Conservation (phyloP, 306 rosid species). For the Ammopiptanthus mongolicus region DNA sequence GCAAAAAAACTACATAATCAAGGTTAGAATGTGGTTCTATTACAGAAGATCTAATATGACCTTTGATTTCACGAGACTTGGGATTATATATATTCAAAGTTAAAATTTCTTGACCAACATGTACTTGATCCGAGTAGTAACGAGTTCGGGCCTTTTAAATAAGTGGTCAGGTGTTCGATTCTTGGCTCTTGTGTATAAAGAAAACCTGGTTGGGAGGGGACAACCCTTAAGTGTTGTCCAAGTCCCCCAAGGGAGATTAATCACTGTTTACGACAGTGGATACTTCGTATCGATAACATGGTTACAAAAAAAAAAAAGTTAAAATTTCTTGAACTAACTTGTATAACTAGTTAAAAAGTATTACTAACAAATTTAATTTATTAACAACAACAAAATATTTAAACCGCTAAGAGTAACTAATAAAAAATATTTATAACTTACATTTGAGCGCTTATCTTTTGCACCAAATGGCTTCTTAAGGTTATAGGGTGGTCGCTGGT, state of each 20-base stretch:
- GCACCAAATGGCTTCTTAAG: slow-evolving; percentile 84
- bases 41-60: neutral
- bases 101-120: neutral
- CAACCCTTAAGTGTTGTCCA: too few relatives aligned
- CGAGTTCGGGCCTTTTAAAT: too few relatives aligned
- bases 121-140: too few relatives aligned
- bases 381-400: neutral
- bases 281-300: too few relatives aligned
- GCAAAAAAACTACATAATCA: neutral
- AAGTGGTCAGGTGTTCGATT: too few relatives aligned
- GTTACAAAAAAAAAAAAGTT: too few relatives aligned
- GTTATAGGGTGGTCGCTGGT: slow-evolving; percentile 86
- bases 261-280: too few relatives aligned
- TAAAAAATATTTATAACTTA: slow-evolving; percentile 18
- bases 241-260: too few relatives aligned
- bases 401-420: neutral
- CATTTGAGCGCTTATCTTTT: slow-evolving; percentile 67
- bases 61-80: neutral
- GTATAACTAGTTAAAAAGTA: neutral
- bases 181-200: too few relatives aligned
- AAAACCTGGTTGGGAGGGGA: too few relatives aligned
- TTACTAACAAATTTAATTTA: neutral
- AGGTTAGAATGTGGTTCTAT: neutral
- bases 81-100: neutral
- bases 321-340: neutral